A percentile compares a stretch with the other conserved stretches of the same genome.
phyloP scores from a whole-genome alignment of 2,329 filamentous ascomycete species.

The Chaetomiaceae sp. region DNA sequence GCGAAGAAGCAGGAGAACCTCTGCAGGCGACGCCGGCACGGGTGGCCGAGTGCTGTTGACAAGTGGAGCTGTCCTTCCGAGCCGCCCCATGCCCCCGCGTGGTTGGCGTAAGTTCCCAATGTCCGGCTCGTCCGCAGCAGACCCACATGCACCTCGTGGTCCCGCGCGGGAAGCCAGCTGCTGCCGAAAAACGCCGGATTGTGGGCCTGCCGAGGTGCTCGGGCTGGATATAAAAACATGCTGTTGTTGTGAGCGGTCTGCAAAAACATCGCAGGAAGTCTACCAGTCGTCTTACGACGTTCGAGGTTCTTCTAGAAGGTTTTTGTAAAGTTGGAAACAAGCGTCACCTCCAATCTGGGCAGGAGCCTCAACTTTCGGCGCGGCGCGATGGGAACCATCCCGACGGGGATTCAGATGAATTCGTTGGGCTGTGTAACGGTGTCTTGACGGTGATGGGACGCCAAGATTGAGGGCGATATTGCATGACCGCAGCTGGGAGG shows the following conservation, averaged over 20 bases:
- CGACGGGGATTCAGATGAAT: background rate
- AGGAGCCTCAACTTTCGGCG: slow-evolving; percentile 16
- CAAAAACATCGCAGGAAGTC: too few relatives aligned
- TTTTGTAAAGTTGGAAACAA: too few relatives aligned
- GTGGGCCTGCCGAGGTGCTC: too few relatives aligned
- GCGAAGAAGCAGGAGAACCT: slow-evolving; percentile 16
- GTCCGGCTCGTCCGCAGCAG: slow-evolving; percentile 4
- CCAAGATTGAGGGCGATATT: background rate
- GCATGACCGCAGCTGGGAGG: background rate
- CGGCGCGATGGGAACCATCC: slow-evolving; percentile 7
- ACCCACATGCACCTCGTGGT: slow-evolving; percentile 12
- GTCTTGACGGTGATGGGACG: too few relatives aligned
- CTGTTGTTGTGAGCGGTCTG: too few relatives aligned
- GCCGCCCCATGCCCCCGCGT: slow-evolving; percentile 13
- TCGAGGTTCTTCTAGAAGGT: too few relatives aligned
- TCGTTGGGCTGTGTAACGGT: background rate
- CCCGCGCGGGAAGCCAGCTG: slow-evolving; percentile 16
- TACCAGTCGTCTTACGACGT: too few relatives aligned
- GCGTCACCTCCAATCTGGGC: slow-evolving; percentile 11
- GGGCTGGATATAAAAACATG: too few relatives aligned
- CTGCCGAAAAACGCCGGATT: slow-evolving; percentile 11
- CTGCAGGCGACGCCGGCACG: background rate
- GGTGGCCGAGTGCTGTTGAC: slow-evolving; percentile 5
- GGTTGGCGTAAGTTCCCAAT: background rate
- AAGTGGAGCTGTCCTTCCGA: slow-evolving; percentile 19